phyloP scores from a whole-genome alignment of 768 basidiomycete species.

The Mycena chlorophos region DNA sequence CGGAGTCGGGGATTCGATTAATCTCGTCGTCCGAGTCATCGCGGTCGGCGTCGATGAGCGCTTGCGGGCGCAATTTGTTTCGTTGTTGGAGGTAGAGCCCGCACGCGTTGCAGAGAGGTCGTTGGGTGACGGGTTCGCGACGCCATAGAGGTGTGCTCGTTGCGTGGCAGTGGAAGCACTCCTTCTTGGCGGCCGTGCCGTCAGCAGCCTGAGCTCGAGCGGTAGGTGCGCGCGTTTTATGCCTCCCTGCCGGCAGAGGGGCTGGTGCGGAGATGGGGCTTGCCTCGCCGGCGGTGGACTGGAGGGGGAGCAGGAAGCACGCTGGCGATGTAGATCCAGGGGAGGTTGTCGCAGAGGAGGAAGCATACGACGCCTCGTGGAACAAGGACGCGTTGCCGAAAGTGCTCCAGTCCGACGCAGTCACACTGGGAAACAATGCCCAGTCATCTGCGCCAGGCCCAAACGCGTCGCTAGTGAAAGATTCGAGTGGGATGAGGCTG shows the following conservation, averaged over 20 bases:
- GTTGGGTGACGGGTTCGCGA: conserved; percentile 8
- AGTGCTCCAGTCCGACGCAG: neutral
- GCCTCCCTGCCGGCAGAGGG: neutral
- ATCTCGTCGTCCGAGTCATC: neutral
- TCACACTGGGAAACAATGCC: neutral
- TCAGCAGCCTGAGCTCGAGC: neutral
- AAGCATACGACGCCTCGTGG: no score
- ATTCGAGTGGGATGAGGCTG: neutral
- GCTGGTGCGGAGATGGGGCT: neutral
- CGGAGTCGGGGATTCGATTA: neutral
- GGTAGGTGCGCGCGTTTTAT: no score
- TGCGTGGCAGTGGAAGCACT: conserved; percentile 8
- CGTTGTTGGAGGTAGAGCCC: conserved; percentile 13
- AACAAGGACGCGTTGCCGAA: no score
- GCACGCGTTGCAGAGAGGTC: conserved; percentile 10
- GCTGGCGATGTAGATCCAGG: neutral
- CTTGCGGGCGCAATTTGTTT: neutral
- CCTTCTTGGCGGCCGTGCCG: neutral
- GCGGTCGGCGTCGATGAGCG: conserved; percentile 12
- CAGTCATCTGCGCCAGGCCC: neutral
- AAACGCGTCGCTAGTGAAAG: neutral
- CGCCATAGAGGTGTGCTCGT: conserved; percentile 14
- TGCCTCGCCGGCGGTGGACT: neutral
- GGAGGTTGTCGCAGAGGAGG: no score
- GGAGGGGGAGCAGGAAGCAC: neutral